phyloP scores from a whole-genome alignment of 768 basidiomycete species.

The Lactarius indigo region DNA sequence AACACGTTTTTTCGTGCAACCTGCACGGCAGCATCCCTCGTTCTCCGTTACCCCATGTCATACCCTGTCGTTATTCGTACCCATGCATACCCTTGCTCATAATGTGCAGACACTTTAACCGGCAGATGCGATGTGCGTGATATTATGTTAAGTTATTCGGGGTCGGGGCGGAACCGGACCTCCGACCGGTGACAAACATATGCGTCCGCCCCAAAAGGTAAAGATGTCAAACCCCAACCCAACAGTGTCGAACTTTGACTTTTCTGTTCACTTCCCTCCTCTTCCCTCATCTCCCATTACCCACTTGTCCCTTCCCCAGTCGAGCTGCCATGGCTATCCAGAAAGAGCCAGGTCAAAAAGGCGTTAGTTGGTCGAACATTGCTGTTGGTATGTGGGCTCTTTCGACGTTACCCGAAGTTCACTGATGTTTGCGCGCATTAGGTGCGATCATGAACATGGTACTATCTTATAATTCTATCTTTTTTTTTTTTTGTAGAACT shows the following conservation, averaged over 20 bases:
- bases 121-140: neutral
- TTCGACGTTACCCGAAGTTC: neutral
- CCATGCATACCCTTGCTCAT: slow-evolving; percentile 19
- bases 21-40: slow-evolving; percentile 12
- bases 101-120: slow-evolving; percentile 7
- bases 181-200: slow-evolving; percentile 11
- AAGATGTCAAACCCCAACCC: neutral
- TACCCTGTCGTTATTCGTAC: slow-evolving; percentile 26
- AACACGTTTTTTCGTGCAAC: slow-evolving; percentile 19
- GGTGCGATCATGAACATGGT: slow-evolving; percentile 99
- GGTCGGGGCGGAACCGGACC: slow-evolving; percentile 9
- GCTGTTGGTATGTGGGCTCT: slow-evolving; percentile 70
- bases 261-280: neutral
- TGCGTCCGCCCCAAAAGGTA: slow-evolving; percentile 1
- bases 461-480: slow-evolving; percentile 28
- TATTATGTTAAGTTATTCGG: neutral
- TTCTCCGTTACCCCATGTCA: slow-evolving; percentile 22
- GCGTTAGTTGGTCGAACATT: slow-evolving; percentile 92
- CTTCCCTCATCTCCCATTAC: slow-evolving; percentile 21
- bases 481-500: neutral
- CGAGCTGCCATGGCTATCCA: slow-evolving; percentile 64
- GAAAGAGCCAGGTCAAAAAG: slow-evolving; percentile 87
- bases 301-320: slow-evolving; percentile 19
- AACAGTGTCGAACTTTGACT: neutral
- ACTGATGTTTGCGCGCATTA: slow-evolving; percentile 30